Evolutionary conservation across 306 rosid genomes (phyloP), one percentile per base, ranked within the genome.

Genomic region (Quercus gilva): DNA sequence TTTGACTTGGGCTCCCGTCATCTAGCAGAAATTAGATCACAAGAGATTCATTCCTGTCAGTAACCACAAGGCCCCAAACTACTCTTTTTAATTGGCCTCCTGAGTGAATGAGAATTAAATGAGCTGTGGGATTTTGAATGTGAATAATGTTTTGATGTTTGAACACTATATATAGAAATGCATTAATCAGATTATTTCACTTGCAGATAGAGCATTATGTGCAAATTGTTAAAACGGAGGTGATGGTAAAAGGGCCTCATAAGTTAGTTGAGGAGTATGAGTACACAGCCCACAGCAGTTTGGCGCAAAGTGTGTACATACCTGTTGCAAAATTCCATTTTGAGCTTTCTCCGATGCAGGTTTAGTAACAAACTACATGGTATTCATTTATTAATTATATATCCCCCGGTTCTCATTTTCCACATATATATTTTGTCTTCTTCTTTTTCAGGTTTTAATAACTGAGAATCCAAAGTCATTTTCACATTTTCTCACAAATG

Each of bases 311-410:
- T 78, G 19, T 83, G 4, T 26, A 88, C 82, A 72, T 95, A 33
- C 99, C 99, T 41, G 97, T 89, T 78, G 89, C 92, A 14, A 95
- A 90, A 81, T 95, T 95, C 88, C 99, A 90, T 83, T 85, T 89
- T 57, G 97, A 91, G 96, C 99, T 91, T 83, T 95, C 99, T 35
- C 98, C 99, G n/a, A 91, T 95, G 99, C 99, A 95, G 99, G 98
- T 92, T 59, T 57, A 85, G 52, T 51, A 51, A 45, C 23, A 28
- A 72, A 49, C 43, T 61, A 61, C 31, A 25, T 53, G 29, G 35
- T 33, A 61, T 82, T 78, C 77, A 49, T 81, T 37, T 20, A 49
- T 79, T 51, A 5, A 67, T 77, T 57, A 59, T 60, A 41, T 26
- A 19, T 33, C 67, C 76, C 61, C 21, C 2, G 21, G 18, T 75